Evolutionary conservation across 345 rosid genomes (phyloP), one percentile per base, ranked within the genome.

Genomic region (Arabis hirsuta): DNA sequence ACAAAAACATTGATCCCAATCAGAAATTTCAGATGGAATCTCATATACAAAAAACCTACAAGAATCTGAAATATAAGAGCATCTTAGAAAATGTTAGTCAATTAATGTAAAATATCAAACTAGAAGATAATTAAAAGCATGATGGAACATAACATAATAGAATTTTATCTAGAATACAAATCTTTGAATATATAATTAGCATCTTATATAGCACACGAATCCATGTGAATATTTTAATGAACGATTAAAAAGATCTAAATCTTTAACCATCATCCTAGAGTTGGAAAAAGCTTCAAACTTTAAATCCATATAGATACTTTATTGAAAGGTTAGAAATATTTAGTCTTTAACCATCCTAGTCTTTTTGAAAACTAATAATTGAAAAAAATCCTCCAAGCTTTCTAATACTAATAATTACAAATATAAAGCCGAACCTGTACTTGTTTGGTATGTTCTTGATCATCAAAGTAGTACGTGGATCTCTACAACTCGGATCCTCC

Each of bases 391-490:
- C 9, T 34, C 38, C 2, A 34, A 34, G 7, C 38, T 34, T 6
- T 34, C 6, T 34, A 34, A 34, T 34, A 6, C 10, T 56, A 39
- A 20, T 11, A 65, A 39, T 36, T 24, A 16, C 41, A 68, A 22
- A 12, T 55, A 29, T 48, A 50, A 32, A 48, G n/a, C 66, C 76
- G 9, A 64, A 77, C 77, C 80, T 77, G 72, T 72, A 77, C 69
- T 77, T 77, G 59, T 77, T 77, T 56, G 80, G 80, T 65, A 77
- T 77, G 80, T 77, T 77, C 45, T 66, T 77, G 72, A 77, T 77
- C 80, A 77, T 77, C 64, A 77, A 72, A 52, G 80, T 77, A 38
- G 80, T 77, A 66, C 80, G 80, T 34, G 62, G 80, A 66, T 77
- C 80, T 72, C 80, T 80, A 58, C 81, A 71, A 76, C 73, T 82